Evolutionary conservation across 1,139 yeast species (phyloP).

Genomic region (Hemisphaericaspora subhashii): DNA sequence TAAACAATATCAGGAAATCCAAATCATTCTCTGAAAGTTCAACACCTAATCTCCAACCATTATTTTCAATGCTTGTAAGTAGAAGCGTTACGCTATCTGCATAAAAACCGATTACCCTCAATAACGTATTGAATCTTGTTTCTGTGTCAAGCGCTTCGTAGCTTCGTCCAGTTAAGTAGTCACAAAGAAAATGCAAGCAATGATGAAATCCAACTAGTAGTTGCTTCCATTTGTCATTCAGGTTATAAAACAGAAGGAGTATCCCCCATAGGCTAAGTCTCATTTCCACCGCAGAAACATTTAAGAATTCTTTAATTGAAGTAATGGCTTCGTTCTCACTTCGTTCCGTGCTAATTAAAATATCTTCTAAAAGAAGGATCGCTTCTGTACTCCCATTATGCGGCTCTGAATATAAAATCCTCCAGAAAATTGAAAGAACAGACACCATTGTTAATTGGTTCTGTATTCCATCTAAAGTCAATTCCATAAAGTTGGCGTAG

Average conservation of each 20-base stretch:
- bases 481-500: conserved; percentile 57
- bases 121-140: conserved; percentile 21
- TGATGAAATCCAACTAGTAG: conserved; percentile 58
- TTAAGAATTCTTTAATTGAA: conserved; percentile 61
- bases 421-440: conserved; percentile 66
- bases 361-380: conserved; percentile 53
- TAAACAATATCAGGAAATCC: conserved; percentile 5
- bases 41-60: conserved; percentile 23
- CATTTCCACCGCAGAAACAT: conserved; percentile 63
- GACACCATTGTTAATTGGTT: conserved; percentile 66
- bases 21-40: conserved; percentile 3
- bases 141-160: conserved; percentile 13
- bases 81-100: conserved; percentile 28
- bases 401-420: conserved; percentile 46
- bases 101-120: conserved; percentile 33
- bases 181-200: conserved; percentile 35
- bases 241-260: conserved; percentile 60
- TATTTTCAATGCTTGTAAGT: conserved; percentile 19
- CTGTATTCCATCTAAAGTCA: conserved; percentile 52
- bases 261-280: conserved; percentile 76
- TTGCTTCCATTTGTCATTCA: conserved; percentile 35
- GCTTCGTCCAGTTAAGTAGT: conserved; percentile 15
- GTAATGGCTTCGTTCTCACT: conserved; percentile 23
- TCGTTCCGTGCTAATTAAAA: conserved; percentile 31
- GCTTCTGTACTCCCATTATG: conserved; percentile 44